Base-by-base conservation (phyloP, 1,139 yeast genomes). In the Waltiozyma sp. region DNA sequence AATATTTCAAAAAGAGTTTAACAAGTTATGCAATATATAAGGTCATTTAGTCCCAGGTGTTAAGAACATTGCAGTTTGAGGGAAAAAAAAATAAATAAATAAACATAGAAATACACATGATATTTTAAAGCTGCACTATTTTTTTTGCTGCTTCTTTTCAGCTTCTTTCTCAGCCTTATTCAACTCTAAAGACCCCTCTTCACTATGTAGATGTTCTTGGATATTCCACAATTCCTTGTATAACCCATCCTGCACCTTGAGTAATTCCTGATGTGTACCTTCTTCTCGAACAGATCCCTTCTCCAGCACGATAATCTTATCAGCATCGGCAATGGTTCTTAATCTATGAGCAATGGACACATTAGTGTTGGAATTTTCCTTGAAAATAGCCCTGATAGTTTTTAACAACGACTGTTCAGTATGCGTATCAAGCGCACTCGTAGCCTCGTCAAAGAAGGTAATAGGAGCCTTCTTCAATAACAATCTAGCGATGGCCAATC, bases 391-490 rank as follows among this genome's bases (percentile, higher is more conserved):
- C 50, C 80, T 72, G 40, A 89, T 80, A 1, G 95, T 88, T 46
- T 71, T 73, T 52, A 91, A 65, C 43, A 93, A 68, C 2, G 84
- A 72, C 60, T 86, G 95, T 57, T 91, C 99, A 0, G 99, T 91
- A 57, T 88, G 95, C 4, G 98, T 91, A 60, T 91, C 99, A 41
- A 91, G 70, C 0, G 98, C 98, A 41, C 95, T 82, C 0, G 99
- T 91, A 7, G 97, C 97, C 60, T 91, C 98, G 59, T 93, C 98
- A 52, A 91, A 88, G 60, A 93, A 91, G 47, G 94, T 84, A 43
- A 93, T 86, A 15, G 94, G 93, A 0, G 97, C 79, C 49, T 75
- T 71, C 63, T 93, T 93, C 53, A 91, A 66, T 40, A 91, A 64
- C 18, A 91, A 76, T 51, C 99, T 70, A 1, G 96, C 93, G 53